phyloP scores from a whole-genome alignment of 2,329 filamentous ascomycete genomes.

The Myriangium duriaei region DNA sequence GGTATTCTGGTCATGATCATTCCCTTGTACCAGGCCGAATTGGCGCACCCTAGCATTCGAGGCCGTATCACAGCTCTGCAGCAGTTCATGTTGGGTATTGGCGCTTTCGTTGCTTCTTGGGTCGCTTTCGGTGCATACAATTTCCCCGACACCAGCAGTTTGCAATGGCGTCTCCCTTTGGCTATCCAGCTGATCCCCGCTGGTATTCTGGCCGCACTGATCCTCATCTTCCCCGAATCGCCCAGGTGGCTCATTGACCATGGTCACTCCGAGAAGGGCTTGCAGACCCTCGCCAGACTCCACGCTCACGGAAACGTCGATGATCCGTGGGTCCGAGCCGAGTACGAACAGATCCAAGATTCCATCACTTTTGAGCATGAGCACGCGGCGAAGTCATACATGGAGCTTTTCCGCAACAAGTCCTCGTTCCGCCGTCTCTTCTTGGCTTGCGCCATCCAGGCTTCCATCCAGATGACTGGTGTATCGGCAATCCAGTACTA shows the following conservation, averaged over 20 bases:
- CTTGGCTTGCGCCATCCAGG: conserved; percentile 56
- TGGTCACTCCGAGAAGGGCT: conserved; percentile 50
- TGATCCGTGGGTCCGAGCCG: conserved; percentile 59
- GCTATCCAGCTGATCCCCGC: conserved; percentile 63
- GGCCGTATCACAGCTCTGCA: conserved; percentile 63
- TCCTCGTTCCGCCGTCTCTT: conserved; percentile 61
- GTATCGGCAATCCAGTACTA: conserved; percentile 46
- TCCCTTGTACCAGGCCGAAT: conserved; percentile 65
- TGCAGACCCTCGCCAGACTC: conserved; percentile 53
- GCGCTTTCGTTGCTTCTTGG: conserved; percentile 60
- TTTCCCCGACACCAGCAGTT: conserved; percentile 33
- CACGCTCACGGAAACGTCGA: conserved; percentile 55
- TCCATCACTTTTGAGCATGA: conserved; percentile 54
- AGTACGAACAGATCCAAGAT: conserved; percentile 59
- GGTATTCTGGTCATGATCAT: conserved; percentile 52
- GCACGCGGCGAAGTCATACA: conserved; percentile 56
- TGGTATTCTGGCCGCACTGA: conserved; percentile 49
- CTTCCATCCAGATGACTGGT: conserved; percentile 64
- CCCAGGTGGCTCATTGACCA: conserved; percentile 62
- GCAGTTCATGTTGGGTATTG: conserved; percentile 73
- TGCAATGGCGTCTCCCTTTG: conserved; percentile 51
- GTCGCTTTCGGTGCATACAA: conserved; percentile 52
- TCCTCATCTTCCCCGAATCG: conserved; percentile 58
- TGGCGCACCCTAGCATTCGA: conserved; percentile 66
- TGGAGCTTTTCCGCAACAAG: conserved; percentile 53